phyloP scores from a whole-genome alignment of 2,329 filamentous ascomycete species.

The Xylaria polymorpha region DNA sequence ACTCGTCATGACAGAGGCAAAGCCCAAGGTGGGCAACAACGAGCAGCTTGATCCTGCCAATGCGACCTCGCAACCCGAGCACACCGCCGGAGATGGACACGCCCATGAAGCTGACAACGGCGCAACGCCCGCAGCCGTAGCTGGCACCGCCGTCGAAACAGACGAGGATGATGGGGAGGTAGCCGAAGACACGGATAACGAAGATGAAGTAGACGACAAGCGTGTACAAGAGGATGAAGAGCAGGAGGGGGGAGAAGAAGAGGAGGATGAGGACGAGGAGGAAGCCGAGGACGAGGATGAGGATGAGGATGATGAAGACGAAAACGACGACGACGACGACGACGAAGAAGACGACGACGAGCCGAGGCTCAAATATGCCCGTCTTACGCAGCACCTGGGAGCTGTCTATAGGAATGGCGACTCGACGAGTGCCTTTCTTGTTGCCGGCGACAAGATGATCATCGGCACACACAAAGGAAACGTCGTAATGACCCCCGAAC shows the following conservation, averaged over 20 bases:
- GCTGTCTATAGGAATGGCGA: slow-evolving; percentile 93
- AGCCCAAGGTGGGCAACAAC: slow-evolving; percentile 50
- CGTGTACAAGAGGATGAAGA: slow-evolving; percentile 70
- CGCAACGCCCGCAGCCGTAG: slow-evolving; percentile 24
- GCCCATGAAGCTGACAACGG: slow-evolving; percentile 30
- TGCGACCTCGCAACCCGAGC: slow-evolving; percentile 17
- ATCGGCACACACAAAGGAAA: slow-evolving; percentile 96
- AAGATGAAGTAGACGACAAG: slow-evolving; percentile 56
- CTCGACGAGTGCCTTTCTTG: slow-evolving; percentile 89
- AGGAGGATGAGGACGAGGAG: slow-evolving; percentile 88
- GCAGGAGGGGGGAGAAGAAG: slow-evolving; percentile 74
- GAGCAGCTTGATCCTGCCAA: slow-evolving; percentile 34
- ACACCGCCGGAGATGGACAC: background rate
- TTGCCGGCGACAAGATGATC: slow-evolving; percentile 97
- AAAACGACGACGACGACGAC: slow-evolving; percentile 73
- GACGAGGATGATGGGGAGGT: slow-evolving; percentile 43
- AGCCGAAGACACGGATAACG: slow-evolving; percentile 58
- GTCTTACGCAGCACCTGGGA: slow-evolving; percentile 82
- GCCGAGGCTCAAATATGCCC: slow-evolving; percentile 91
- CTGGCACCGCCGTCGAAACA: slow-evolving; percentile 23
- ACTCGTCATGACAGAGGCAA: slow-evolving; percentile 58
- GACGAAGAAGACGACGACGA: slow-evolving; percentile 92
- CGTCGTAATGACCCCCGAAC: slow-evolving; percentile 72
- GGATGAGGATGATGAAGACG: slow-evolving; percentile 57
- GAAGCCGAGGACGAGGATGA: slow-evolving; percentile 47